Base-by-base conservation (phyloP, 371 early-diverging fungal genomes). In the Zopfochytrium polystomum region DNA sequence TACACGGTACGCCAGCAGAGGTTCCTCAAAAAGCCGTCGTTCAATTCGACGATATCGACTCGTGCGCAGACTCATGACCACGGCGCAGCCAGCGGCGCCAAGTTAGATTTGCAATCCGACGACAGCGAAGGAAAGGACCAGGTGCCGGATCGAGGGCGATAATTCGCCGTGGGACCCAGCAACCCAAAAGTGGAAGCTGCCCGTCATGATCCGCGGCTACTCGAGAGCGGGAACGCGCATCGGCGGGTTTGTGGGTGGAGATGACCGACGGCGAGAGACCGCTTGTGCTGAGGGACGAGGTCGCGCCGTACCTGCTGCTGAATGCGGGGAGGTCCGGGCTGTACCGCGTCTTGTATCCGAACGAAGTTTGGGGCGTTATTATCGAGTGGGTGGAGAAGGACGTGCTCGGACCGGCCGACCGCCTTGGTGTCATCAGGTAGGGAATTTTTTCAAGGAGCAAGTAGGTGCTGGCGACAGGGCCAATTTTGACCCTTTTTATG, bases 131-230 rank as follows among this genome's bases (percentile, higher is more conserved):
- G 73, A 0, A 13, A 62, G 72, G 15, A 62, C 64, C 26, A 25
- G 4, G 76, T 92, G 33, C 58, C 64, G 15, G n/a, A n/a, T n/a
- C 91, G 92, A 66, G 65, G 73, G 43, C 80, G 90, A 3, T 91
- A 80, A 72, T 70, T 88, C 42, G 38, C 15, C 43, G n/a, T 13
- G 13, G 35, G 26, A 30, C 22, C n/a, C 49, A 27, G n/a, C n/a
- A n/a, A n/a, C n/a, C n/a, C n/a, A 58, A 25, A 20, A 13, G 27
- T 90, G 92, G 88, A 80, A 76, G 70, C 80, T 87, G 3, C 89
- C 89, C 2, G 62, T 87, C 3, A 20, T 43, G 33, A 38, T 65
- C 22, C 33, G 32, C n/a, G 22, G 43, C 20, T 32, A 54, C 48
- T 26, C 52, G 6, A 32, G 46, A 29, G 30, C 38, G 25, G 62